These are phyloP conservation scores for Sclerotinia glacialis DNA, from an alignment of 2,329 filamentous ascomycete genomes.

Conservation along the genomic window DNA sequence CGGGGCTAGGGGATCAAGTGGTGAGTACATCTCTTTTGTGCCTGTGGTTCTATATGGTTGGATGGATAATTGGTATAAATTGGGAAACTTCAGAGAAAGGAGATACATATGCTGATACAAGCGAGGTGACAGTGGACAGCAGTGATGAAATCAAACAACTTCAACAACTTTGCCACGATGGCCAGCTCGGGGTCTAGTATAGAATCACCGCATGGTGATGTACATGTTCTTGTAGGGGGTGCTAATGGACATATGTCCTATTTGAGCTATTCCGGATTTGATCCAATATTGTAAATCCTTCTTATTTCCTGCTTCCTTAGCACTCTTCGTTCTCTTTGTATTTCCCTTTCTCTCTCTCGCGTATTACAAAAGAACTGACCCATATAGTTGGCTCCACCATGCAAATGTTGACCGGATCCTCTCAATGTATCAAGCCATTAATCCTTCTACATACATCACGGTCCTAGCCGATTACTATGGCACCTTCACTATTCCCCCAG, in stretches of 20 bases:
- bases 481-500: constrained; percentile 37
- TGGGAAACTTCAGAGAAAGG: background rate
- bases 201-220: constrained; percentile 46
- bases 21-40: background rate
- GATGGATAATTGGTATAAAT: background rate
- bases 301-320: background rate
- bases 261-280: constrained; percentile 46
- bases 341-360: no score
- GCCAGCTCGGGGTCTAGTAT: constrained; percentile 43
- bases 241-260: constrained; percentile 42
- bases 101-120: background rate
- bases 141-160: constrained; percentile 42
- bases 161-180: constrained; percentile 45
- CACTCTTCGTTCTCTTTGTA: background rate
- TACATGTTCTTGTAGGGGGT: constrained; percentile 45
- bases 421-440: constrained; percentile 49
- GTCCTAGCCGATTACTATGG: constrained; percentile 36
- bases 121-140: constrained; percentile 43
- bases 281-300: constrained; percentile 47
- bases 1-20: constrained; percentile 30
- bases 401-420: constrained; percentile 60
- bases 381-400: constrained; percentile 49
- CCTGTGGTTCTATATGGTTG: background rate
- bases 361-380: background rate
- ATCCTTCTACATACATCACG: constrained; percentile 38